Evolutionary conservation across 768 basidiomycete genomes (phyloP).

Genomic region (Russula virescens): DNA sequence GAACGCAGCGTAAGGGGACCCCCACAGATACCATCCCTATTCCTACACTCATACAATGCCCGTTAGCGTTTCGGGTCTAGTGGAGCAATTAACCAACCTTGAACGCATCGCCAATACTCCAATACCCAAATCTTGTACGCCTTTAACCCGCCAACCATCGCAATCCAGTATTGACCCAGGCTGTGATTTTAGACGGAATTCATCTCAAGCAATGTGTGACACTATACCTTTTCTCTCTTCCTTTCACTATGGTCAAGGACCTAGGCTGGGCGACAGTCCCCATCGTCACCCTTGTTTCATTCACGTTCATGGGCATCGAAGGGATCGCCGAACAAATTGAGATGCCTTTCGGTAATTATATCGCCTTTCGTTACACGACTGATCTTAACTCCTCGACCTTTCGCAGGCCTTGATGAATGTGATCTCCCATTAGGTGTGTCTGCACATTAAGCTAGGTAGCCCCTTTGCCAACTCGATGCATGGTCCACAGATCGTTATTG

Average conservation of each 20-base stretch:
- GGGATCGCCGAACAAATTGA: constrained; percentile 94
- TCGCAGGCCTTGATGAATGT: constrained; percentile 39
- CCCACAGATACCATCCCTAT: background rate
- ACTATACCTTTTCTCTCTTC: constrained; percentile 85
- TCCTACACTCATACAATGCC: background rate
- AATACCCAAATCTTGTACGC: constrained; percentile 68
- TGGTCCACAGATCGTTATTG: constrained; percentile 70
- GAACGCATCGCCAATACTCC: constrained; percentile 90
- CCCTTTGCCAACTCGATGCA: background rate
- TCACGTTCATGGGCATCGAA: constrained; percentile 93
- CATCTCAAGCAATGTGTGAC: constrained; percentile 96
- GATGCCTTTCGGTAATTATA: constrained; percentile 77
- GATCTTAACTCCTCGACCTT: background rate
- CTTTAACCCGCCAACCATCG: background rate
- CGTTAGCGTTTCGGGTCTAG: constrained; percentile 67
- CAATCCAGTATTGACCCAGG: constrained; percentile 6
- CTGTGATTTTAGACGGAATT: constrained; percentile 58
- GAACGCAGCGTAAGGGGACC: constrained; percentile 49
- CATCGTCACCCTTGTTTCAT: constrained; percentile 80
- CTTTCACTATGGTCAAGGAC: constrained; percentile 77
- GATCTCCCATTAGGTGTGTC: constrained; percentile 70
- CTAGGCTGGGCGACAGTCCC: constrained; percentile 81
- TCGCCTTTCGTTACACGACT: background rate
- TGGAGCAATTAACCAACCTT: constrained; percentile 80
- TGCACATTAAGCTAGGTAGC: background rate